Evolutionary conservation across 306 rosid species (phyloP), one percentile per base, ranked within the genome.

Genomic region (Gynostemma pentaphyllum): DNA sequence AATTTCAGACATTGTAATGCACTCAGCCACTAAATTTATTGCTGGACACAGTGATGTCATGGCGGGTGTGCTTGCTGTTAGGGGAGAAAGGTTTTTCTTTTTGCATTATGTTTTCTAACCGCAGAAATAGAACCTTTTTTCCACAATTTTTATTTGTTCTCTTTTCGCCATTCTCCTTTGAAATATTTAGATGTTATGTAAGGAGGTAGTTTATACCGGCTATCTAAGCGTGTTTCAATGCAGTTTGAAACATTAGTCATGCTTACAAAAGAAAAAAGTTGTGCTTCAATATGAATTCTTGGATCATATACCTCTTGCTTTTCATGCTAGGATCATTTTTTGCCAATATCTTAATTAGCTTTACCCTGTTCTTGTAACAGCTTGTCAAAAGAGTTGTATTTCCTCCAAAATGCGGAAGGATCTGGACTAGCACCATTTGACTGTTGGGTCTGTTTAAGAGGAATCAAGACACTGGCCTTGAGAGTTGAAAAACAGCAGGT

Each of bases 401-500:
- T 85, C 69, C 72, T 92, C 70, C 98, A 86, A 76, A 92, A 84
- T 71, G 95, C 98, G 6, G 95, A 72, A 75, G 98, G 98, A 68
- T 79, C 95, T 45, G 98, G 92, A 61, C 79, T 92, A 70, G 95
- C 98, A 72, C 98, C 96, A 49, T 82, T 84, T 76, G 94, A 88
- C 73, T 92, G 95, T 67, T 91, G 92, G 92, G 78, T 85, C 19
- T 88, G 96, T 73, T 70, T 88, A 70, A 74, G 92, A 72, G 96
- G 96, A 71, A 76, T 92, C 60, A 92, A 92, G 84, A 92, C 96
- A 24, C 81, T 92, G 92, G 83, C 89, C 72, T 84, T 91, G 30
- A 83, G 96, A 60, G 71, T 91, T 70, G 95, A 92, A 76, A 88
- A 84, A 86, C 96, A 92, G 65, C 96, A 92, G 96, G 98, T 91